Evolutionary conservation across 768 basidiomycete species (phyloP).

Genomic region (Neoboletus magnificus): DNA sequence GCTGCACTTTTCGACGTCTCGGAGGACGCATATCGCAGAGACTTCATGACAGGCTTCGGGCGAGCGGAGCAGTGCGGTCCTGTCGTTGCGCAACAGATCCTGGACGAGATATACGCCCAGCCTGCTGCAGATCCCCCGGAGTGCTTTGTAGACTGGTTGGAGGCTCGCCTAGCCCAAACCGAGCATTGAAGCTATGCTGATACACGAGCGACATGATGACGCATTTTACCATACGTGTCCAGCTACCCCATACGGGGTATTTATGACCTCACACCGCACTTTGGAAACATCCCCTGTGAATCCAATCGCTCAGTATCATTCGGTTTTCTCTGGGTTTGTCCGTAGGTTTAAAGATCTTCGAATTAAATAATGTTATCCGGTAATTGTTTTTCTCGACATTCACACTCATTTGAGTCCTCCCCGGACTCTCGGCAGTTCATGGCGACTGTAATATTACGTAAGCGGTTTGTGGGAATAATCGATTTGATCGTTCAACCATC

Average conservation of each 20-base stretch:
- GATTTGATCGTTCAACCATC: too few relatives aligned
- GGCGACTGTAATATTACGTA: too few relatives aligned
- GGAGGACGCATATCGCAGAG: slow-evolving; percentile 63
- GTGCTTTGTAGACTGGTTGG: slow-evolving; percentile 46
- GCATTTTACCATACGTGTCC: neutral
- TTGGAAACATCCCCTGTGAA: neutral
- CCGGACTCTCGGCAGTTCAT: neutral
- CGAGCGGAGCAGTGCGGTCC: slow-evolving; percentile 72
- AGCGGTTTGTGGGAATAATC: too few relatives aligned
- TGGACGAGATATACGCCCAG: slow-evolving; percentile 44
- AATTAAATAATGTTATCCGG: neutral
- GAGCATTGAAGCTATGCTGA: slow-evolving; percentile 20
- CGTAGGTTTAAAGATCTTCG: neutral
- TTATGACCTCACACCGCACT: neutral
- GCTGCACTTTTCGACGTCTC: slow-evolving; percentile 53
- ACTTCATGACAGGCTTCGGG: slow-evolving; percentile 71
- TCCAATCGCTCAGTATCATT: neutral
- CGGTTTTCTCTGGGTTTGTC: neutral
- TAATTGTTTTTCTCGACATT: neutral
- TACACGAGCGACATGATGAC: neutral
- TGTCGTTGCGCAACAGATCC: slow-evolving; percentile 54
- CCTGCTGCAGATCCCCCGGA: slow-evolving; percentile 30
- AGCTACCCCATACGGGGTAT: neutral
- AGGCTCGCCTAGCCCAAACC: slow-evolving; percentile 19
- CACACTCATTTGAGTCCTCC: neutral